A percentile compares a stretch with the other conserved stretches of the same genome.
phyloP scores from a whole-genome alignment of 1,284 basidiomycete species.

The Neotropicomus parvogracilis region DNA sequence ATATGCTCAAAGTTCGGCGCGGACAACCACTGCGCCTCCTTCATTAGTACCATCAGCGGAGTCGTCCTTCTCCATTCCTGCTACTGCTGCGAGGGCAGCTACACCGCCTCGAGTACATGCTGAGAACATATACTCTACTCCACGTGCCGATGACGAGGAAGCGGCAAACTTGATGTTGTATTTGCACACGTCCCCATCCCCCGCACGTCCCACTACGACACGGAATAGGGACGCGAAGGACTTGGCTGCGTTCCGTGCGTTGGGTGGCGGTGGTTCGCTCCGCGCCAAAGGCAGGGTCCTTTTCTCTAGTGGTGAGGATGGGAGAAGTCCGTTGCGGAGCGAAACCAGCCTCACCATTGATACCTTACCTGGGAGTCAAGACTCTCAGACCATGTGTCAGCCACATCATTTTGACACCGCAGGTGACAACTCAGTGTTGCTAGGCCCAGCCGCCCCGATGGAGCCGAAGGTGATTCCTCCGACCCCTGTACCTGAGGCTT shows the following conservation, averaged over 20 bases:
- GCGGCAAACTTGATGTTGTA: constrained; percentile 77
- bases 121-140: constrained; percentile 26
- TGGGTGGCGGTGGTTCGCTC: constrained; percentile 47
- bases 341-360: constrained; percentile 27
- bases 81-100: constrained; percentile 16
- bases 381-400: constrained; percentile 22
- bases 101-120: constrained; percentile 28
- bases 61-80: constrained; percentile 26
- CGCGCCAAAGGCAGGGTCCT: constrained; percentile 63
- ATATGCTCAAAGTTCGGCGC: constrained; percentile 61
- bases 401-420: constrained; percentile 10
- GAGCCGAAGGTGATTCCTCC: constrained; percentile 37
- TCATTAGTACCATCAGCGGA: constrained; percentile 34
- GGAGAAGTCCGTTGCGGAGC: constrained; percentile 25
- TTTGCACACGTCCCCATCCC: constrained; percentile 77
- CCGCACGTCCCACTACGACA: constrained; percentile 53
- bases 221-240: constrained; percentile 51
- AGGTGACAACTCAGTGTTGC: constrained; percentile 11
- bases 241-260: constrained; percentile 48
- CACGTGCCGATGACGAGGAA: constrained; percentile 55
- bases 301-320: constrained; percentile 43
- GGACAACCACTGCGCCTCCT: constrained; percentile 37
- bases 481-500: constrained; percentile 33
- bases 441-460: constrained; percentile 29
- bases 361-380: constrained; percentile 27